Percentiles rank a stretch among this genome's conserved stretches.
phyloP scores from a whole-genome alignment of 2,329 filamentous ascomycete genomes.

The Beauveria rudraprayagi region DNA sequence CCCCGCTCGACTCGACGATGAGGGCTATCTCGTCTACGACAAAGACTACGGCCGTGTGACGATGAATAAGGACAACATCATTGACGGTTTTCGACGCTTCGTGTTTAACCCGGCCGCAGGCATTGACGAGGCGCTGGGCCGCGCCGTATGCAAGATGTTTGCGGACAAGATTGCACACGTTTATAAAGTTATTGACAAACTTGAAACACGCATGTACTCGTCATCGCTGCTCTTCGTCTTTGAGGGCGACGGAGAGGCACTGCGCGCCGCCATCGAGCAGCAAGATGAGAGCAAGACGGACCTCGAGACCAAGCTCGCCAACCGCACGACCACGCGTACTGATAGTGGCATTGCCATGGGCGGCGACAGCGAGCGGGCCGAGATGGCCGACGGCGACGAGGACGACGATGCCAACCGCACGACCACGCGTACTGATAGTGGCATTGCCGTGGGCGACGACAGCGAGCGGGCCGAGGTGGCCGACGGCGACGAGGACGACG shows the following conservation, averaged over 20 bases:
- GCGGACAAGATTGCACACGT: constrained; percentile 44
- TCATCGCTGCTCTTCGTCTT: constrained; percentile 55
- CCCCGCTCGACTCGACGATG: constrained; percentile 40
- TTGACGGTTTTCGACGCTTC: constrained; percentile 47
- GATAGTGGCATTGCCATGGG: constrained; percentile 49
- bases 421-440: constrained; percentile 45
- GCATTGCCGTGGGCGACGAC: constrained; percentile 41
- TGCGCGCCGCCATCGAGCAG: constrained; percentile 46
- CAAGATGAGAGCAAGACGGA: constrained; percentile 40
- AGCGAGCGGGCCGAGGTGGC: constrained; percentile 20
- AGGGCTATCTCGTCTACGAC: constrained; percentile 52
- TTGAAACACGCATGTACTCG: constrained; percentile 59
- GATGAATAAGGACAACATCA: constrained; percentile 46
- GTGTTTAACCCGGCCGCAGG: constrained; percentile 50
- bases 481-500: constrained; percentile 16
- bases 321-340: constrained; percentile 36
- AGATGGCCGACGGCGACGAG: not conserved
- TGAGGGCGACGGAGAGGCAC: constrained; percentile 51
- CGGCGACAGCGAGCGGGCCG: constrained; percentile 28
- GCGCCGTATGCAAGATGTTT: constrained; percentile 46
- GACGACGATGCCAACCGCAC: constrained; percentile 25
- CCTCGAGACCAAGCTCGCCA: constrained; percentile 37
- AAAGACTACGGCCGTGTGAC: constrained; percentile 52
- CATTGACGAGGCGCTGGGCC: constrained; percentile 51
- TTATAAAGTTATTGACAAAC: constrained; percentile 42